phyloP scores from a whole-genome alignment of 2,329 filamentous ascomycete genomes.

The Pyrenochaeta sp. region DNA sequence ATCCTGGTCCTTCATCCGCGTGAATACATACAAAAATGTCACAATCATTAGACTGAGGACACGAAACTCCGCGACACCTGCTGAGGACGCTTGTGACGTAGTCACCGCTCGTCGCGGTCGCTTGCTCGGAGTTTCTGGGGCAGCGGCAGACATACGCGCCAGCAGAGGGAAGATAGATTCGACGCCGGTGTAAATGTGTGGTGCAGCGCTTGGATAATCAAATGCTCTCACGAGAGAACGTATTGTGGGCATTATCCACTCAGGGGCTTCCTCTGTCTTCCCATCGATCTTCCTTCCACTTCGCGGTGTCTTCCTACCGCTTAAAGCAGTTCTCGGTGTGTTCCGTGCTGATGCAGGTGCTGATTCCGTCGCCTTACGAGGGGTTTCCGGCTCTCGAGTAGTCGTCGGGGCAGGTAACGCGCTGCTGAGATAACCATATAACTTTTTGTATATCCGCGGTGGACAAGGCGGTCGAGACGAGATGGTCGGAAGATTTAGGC shows the following conservation, averaged over 20 bases:
- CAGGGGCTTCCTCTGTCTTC: slow-evolving; percentile 31
- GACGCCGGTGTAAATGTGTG: slow-evolving; percentile 78
- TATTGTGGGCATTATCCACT: slow-evolving; percentile 75
- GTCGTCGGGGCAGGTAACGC: slow-evolving; percentile 63
- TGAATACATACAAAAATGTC: slow-evolving; percentile 67
- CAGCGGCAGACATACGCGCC: slow-evolving; percentile 37
- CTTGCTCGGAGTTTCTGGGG: slow-evolving; percentile 53
- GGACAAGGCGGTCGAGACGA: slow-evolving; percentile 47
- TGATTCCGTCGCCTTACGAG: slow-evolving; percentile 39
- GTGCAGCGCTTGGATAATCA: slow-evolving; percentile 68
- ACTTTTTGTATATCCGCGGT: slow-evolving; percentile 74
- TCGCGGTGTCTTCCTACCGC: slow-evolving; percentile 31
- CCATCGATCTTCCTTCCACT: slow-evolving; percentile 24
- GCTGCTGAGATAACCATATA: slow-evolving; percentile 81
- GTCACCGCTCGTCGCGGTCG: slow-evolving; percentile 56
- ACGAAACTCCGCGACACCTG: slow-evolving; percentile 27
- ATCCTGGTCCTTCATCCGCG: slow-evolving; percentile 50
- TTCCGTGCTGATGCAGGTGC: slow-evolving; percentile 31
- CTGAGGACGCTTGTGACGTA: slow-evolving; percentile 5
- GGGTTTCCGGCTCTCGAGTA: slow-evolving; percentile 38
- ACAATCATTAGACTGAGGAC: slow-evolving; percentile 63
- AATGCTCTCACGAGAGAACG: slow-evolving; percentile 71
- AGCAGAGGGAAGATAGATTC: slow-evolving; percentile 61
- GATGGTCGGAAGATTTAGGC: slow-evolving; percentile 46
- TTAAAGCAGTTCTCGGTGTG: slow-evolving; percentile 38